A percentile compares a stretch with the other conserved stretches of the same genome.
phyloP scores from a whole-genome alignment of 345 rosid genomes.

The Lepidium aucheri region DNA sequence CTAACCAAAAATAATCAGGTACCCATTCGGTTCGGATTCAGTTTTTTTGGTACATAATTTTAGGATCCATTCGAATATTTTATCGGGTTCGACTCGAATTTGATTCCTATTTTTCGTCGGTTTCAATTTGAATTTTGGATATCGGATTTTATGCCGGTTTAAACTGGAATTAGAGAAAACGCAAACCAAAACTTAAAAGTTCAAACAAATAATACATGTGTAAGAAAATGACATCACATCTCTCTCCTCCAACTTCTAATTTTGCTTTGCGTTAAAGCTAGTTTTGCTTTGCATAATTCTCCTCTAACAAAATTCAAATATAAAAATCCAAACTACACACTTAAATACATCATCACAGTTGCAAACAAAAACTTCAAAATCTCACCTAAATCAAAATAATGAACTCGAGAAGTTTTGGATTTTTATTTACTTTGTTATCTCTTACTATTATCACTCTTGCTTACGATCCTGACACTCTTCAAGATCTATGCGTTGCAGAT shows the following conservation, averaged over 20 bases:
- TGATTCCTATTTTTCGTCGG: no score
- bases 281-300: conserved; percentile 15
- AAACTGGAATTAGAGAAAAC: not conserved
- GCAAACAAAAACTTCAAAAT: not conserved
- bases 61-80: no score
- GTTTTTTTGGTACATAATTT: no score
- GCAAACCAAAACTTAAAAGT: not conserved
- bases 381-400: not conserved
- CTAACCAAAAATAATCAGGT: no score
- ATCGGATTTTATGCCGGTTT: no score
- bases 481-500: conserved; percentile 62
- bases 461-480: conserved; percentile 54
- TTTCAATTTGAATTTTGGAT: no score
- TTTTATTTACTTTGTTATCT: conserved; percentile 17
- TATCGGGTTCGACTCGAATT: no score
- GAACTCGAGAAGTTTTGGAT: not conserved
- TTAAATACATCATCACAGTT: not conserved
- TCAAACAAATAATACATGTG: not conserved
- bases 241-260: conserved; percentile 8
- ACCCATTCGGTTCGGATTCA: no score
- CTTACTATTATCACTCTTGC: conserved; percentile 20
- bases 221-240: conserved; percentile 27
- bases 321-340: not conserved
- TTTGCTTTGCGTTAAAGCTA: conserved; percentile 40
- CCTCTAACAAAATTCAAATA: conserved; percentile 8